Conservation (phyloP, 1,139 yeast genomes). For the Petasospora fabianii region DNA sequence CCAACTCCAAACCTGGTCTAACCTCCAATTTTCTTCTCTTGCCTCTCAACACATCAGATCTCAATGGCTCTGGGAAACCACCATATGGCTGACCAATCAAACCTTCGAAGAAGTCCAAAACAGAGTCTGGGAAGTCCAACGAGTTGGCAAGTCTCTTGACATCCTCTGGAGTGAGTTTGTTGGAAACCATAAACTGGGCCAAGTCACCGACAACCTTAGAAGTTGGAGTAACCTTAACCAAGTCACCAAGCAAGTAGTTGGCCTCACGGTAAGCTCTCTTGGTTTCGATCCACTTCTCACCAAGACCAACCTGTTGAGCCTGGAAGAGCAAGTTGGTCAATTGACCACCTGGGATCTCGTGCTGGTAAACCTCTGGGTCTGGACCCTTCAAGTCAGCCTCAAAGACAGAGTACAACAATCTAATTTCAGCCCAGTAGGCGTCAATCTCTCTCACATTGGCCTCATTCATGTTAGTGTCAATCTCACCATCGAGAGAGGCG, state of each 20-base stretch:
- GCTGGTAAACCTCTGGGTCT: constrained; percentile 97
- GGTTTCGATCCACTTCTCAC: constrained; percentile 93
- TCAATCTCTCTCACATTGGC: constrained; percentile 77
- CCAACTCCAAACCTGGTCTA: constrained; percentile 88
- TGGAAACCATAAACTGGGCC: constrained; percentile 98
- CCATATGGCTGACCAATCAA: constrained; percentile 99
- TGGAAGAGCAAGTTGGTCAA: constrained; percentile 96
- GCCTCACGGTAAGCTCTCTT: constrained; percentile 92
- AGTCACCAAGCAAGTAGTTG: constrained; percentile 85
- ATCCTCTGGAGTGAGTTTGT: constrained; percentile 81
- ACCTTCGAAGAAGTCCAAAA: constrained; percentile 97
- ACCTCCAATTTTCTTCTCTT: constrained; percentile 85
- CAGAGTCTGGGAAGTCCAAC: constrained; percentile 97
- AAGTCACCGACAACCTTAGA: constrained; percentile 98
- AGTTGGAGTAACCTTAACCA: constrained; percentile 97
- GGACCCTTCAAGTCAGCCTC: constrained; percentile 99
- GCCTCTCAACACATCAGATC: constrained; percentile 81
- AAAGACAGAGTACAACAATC: constrained; percentile 91
- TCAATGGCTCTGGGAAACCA: constrained; percentile 98
- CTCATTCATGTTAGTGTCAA: constrained; percentile 70
- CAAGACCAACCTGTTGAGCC: constrained; percentile 97
- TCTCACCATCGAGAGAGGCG: constrained; percentile 87
- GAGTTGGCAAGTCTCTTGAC: constrained; percentile 82
- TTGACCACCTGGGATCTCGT: constrained; percentile 99
- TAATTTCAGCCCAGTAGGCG: constrained; percentile 97